phyloP scores from a whole-genome alignment of 176 grass and related monocot species.

The Lolium rigidum region DNA sequence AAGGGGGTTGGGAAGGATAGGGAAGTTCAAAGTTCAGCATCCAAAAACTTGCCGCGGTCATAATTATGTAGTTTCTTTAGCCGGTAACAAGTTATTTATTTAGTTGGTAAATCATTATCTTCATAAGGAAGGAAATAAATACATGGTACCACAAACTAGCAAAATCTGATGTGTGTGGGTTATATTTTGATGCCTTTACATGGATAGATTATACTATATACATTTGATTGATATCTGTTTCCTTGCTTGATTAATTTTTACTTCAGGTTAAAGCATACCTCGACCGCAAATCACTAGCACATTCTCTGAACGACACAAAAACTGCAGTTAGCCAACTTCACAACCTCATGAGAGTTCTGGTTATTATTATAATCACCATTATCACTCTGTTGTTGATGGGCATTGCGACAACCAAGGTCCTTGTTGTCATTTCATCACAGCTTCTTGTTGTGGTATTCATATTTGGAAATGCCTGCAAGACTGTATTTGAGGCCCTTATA shows the following conservation, averaged over 20 bases:
- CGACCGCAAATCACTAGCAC: conserved; percentile 84
- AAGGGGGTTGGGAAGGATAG: not conserved
- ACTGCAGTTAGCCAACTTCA: conserved; percentile 95
- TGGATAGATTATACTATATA: not conserved
- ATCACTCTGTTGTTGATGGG: conserved; percentile 81
- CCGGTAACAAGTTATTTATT: not conserved
- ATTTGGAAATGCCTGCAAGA: conserved; percentile 98
- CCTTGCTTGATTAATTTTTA: conserved; percentile 30
- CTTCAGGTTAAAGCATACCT: conserved; percentile 85
- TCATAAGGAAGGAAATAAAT: not conserved
- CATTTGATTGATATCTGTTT: not conserved
- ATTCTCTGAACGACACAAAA: conserved; percentile 98
- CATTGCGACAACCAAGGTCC: conserved; percentile 83
- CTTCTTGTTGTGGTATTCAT: conserved; percentile 88
- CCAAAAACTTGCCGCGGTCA: not conserved
- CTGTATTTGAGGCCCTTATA: conserved; percentile 91
- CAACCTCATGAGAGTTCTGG: conserved; percentile 70
- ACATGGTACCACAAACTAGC: not conserved
- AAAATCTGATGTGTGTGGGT: not conserved
- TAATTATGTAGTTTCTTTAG: not conserved
- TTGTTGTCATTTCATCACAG: conserved; percentile 89
- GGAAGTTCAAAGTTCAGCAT: not conserved
- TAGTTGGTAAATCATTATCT: not conserved
- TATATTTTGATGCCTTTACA: not conserved
- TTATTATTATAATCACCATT: conserved; percentile 66